Conservation (phyloP, 140 eudicot species). For the Ambrosia hybrid region DNA sequence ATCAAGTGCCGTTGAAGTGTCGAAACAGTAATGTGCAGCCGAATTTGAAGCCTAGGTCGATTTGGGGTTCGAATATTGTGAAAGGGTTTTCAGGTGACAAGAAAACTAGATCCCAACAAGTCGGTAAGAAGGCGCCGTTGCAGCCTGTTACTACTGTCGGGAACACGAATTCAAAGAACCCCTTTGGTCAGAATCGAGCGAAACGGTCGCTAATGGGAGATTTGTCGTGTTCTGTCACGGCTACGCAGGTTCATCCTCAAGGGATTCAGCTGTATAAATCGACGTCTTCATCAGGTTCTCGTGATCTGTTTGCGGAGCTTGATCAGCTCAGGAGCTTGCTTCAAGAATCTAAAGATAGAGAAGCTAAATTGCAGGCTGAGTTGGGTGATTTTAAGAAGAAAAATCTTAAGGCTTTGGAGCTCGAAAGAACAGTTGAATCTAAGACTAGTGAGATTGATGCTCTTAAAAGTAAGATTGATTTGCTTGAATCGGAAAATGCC, state of each 20-base stretch:
- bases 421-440: slow-evolving; percentile 47
- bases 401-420: slow-evolving; percentile 47
- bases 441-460: slow-evolving; percentile 57
- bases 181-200: slow-evolving; percentile 33
- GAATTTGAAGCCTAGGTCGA: slow-evolving; percentile 53
- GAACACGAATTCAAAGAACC: slow-evolving; percentile 36
- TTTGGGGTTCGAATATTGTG: slow-evolving; percentile 81
- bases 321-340: slow-evolving; percentile 78
- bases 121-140: slow-evolving; percentile 34
- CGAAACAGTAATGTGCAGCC: slow-evolving; percentile 40
- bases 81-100: slow-evolving; percentile 77
- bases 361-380: slow-evolving; percentile 65
- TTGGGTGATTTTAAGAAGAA: slow-evolving; percentile 55
- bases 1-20: slow-evolving; percentile 50
- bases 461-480: slow-evolving; percentile 46
- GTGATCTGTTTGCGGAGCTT: slow-evolving; percentile 74
- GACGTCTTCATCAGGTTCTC: slow-evolving; percentile 49
- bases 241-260: slow-evolving; percentile 79
- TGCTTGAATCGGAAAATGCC: slow-evolving; percentile 53
- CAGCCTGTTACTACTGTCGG: slow-evolving; percentile 35
- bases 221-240: slow-evolving; percentile 50
- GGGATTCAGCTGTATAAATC: slow-evolving; percentile 34
- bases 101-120: slow-evolving; percentile 46
- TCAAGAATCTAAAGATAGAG: slow-evolving; percentile 85
- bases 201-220: slow-evolving; percentile 73